A percentile compares a stretch with the other conserved stretches of the same genome.
Evolutionary conservation across 1,284 basidiomycete genomes (phyloP).

Genomic region (Austropuccinia psidii): DNA sequence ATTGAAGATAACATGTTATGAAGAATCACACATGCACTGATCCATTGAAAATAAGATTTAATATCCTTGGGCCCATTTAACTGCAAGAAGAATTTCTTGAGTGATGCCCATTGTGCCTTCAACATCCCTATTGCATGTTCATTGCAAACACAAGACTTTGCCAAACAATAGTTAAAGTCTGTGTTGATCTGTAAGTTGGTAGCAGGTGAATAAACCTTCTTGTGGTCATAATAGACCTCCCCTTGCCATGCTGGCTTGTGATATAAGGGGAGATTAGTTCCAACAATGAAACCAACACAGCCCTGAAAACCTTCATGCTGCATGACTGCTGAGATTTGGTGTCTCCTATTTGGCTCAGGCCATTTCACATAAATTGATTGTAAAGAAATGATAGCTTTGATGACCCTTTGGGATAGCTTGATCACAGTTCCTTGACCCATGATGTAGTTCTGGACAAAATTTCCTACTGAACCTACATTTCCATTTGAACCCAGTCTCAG

Average conservation of each 20-base stretch:
- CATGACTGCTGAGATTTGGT: background rate
- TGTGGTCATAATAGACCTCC: background rate
- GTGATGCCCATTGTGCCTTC: background rate
- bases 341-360: background rate
- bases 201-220: background rate
- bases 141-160: constrained; percentile 3
- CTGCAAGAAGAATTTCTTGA: background rate
- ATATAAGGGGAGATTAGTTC: background rate
- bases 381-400: background rate
- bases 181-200: background rate
- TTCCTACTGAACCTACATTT: background rate
- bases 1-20: no score
- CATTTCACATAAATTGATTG: background rate
- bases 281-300: background rate
- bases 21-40: no score
- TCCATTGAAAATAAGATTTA: no score
- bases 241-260: background rate
- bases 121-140: background rate
- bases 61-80: no score
- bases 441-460: background rate
- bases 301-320: constrained; percentile 4
- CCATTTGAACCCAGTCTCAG: constrained; percentile 2
- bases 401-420: background rate
- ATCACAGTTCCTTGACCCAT: constrained; percentile 1
- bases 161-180: constrained; percentile 13